Conservation (phyloP, 176 grass and related monocot species). For the Musa troglodytarum region DNA sequence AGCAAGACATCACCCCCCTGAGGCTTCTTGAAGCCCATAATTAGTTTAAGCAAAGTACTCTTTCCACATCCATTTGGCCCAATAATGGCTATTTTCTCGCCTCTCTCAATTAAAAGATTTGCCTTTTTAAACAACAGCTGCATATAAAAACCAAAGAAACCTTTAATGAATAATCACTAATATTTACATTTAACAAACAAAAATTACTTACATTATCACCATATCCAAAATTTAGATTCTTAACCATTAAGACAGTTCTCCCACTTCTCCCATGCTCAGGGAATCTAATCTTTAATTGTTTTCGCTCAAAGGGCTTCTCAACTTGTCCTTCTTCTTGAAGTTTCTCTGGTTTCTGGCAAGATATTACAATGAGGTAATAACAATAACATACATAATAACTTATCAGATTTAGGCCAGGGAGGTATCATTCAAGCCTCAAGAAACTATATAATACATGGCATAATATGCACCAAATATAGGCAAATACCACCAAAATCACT, state of each 20-base stretch:
- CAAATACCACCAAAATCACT: too few relatives aligned
- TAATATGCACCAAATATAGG: too few relatives aligned
- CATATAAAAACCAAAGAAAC: not conserved
- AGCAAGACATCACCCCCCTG: conserved; percentile 66
- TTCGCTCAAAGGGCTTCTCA: conserved; percentile 89
- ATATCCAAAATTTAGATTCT: conserved; percentile 78
- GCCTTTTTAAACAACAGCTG: conserved; percentile 83
- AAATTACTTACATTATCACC: conserved; percentile 56
- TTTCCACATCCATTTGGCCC: conserved; percentile 98
- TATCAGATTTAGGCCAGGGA: not conserved
- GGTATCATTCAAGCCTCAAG: not conserved
- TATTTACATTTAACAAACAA: not conserved
- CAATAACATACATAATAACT: conserved; percentile 5
- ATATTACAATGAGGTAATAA: conserved; percentile 21
- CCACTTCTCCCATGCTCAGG: conserved; percentile 83
- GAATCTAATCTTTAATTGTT: conserved; percentile 95
- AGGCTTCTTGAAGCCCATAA: conserved; percentile 76
- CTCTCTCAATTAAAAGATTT: conserved; percentile 80
- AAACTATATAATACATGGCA: not conserved
- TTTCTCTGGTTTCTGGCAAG: conserved; percentile 86
- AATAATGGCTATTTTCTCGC: conserved; percentile 94
- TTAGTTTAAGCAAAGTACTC: conserved; percentile 80
- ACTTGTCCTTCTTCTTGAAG: conserved; percentile 92
- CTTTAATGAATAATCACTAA: not conserved
- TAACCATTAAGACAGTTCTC: conserved; percentile 52